Base-by-base conservation (phyloP, 495 filamentous ascomycete species). In the Oidiodendron maius region DNA sequence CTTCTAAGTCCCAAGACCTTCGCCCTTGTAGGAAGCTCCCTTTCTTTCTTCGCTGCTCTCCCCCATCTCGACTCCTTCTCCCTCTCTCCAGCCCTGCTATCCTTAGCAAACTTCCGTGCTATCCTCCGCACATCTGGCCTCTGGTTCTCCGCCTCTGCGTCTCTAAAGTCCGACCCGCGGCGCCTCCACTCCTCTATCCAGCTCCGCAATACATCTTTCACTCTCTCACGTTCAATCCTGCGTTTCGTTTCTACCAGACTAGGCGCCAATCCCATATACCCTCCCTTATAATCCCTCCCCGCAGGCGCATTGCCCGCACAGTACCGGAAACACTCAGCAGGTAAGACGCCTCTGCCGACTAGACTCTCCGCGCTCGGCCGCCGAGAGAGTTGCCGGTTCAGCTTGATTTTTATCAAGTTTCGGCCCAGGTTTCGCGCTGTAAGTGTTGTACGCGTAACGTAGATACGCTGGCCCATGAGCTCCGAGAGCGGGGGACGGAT, bases 381-480 rank as follows among this genome's bases (percentile, higher is more conserved):
- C 1, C 49, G 46, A n/a, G 41, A 16, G 20, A 70, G 59, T 32
- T 58, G 50, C 18, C 56, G 52, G 35, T 65, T 65, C n/a, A 71
- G 49, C 32, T 44, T 51, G 0, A 58, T 58, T 18, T 40, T 62
- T n/a, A 72, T 68, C 2, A 82, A 66, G 22, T 61, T 70, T 17
- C 74, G 67, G 17, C 70, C 68, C 12, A 83, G 67, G 15, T 61
- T 60, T 20, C 80, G 71, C 16, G 79, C 78, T 42, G 71, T 63
- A 35, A 75, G 63, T 17, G 74, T 68, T 13, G 74, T 79, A 32
- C 68, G 65, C 39, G 79, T 78, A n/a, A 82, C 49, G 62, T 80
- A 78, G 59, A 84, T 81, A 53, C 63, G 68, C n/a, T 74, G 67
- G 1, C 61, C 60, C 38, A 74, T 71, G 17, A 78, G 71, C 25